These are phyloP conservation scores for Escovopsis sp. DNA, from an alignment of 2,329 filamentous ascomycete species.

Conservation along the genomic window DNA sequence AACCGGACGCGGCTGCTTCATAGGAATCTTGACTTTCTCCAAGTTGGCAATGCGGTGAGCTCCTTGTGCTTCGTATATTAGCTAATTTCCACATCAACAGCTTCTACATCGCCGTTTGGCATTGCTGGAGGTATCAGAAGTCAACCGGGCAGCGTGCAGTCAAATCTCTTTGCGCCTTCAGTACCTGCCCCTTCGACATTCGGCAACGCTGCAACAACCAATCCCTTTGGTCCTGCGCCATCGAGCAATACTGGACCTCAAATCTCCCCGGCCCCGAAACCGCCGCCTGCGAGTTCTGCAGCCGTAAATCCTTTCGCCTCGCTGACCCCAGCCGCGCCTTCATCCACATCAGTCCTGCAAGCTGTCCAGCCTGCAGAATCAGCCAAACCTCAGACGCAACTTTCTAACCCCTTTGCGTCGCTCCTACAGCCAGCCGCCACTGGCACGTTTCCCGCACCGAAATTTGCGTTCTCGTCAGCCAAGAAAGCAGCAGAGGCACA, in stretches of 20 bases:
- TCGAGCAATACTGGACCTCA: background rate
- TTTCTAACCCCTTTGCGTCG: slow-evolving; percentile 11
- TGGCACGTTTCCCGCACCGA: slow-evolving; percentile 4
- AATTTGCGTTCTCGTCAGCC: background rate
- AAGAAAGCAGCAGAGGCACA: slow-evolving; percentile 1
- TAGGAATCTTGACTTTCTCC: background rate
- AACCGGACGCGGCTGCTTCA: background rate
- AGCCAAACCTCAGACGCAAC: background rate
- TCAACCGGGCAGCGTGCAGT: slow-evolving; percentile 1
- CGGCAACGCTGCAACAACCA: background rate
- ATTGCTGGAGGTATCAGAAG: slow-evolving; percentile 1
- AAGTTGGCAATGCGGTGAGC: background rate
- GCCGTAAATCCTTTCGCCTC: slow-evolving; percentile 3
- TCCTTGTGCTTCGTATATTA: background rate
- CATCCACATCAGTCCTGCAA: background rate
- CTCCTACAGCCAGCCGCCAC: slow-evolving; percentile 6
- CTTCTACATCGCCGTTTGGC: slow-evolving; percentile 1
- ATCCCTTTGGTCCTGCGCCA: slow-evolving; percentile 2
- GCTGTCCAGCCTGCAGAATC: background rate
- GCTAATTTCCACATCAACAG: slow-evolving; percentile 2
- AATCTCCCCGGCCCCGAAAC: no score
- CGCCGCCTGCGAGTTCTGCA: background rate
- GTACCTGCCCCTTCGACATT: background rate
- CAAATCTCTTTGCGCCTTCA: slow-evolving; percentile 6
- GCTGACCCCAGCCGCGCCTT: background rate